Base-by-base conservation (phyloP, 139 green algal species). In the Volvox africanus region DNA sequence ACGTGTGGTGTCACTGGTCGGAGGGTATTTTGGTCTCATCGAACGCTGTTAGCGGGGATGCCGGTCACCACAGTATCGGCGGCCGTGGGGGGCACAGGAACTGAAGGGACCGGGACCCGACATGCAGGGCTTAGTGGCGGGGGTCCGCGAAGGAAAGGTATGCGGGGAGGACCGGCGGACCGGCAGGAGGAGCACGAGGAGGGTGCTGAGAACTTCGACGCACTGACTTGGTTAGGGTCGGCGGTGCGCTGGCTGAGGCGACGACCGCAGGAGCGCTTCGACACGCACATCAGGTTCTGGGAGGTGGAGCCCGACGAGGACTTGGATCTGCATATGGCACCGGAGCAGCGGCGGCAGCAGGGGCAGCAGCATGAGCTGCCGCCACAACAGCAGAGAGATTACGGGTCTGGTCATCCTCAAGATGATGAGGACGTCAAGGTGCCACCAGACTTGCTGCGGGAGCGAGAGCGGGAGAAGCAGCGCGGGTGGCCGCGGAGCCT, bases 261-360 rank as follows among this genome's bases (percentile, higher is more conserved):
- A 35, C 35, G 50, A 30, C 83, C 80, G 69, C 20, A 26, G 35
- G n/a, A 28, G 22, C 22, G 80, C 78, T 65, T 77, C n/a, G 32
- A 82, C 19, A 92, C 87, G 61, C 61, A 67, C n/a, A n/a, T 96
- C n/a, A 92, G 81, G 33, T 96, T 96, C 13, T 94, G 76, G 77
- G 93, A 95, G 92, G 86, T 93, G 14, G 87, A 78, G 22, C 50
- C 36, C 12, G 82, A 1, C 24, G 32, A 62, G 61, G 82, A 77
- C 32, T 32, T 55, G 62, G 62, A 69, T 69, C 3, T 37, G 61
- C n/a, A n/a, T n/a, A n/a, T n/a, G n/a, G n/a, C n/a, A n/a, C n/a
- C n/a, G n/a, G n/a, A n/a, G n/a, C n/a, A n/a, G 2, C 16, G 44
- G 50, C n/a, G 26, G 12, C 69, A 78, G 69, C 69, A 30, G 69